Conservation (phyloP, 306 rosid genomes). For the Sindora glabra region DNA sequence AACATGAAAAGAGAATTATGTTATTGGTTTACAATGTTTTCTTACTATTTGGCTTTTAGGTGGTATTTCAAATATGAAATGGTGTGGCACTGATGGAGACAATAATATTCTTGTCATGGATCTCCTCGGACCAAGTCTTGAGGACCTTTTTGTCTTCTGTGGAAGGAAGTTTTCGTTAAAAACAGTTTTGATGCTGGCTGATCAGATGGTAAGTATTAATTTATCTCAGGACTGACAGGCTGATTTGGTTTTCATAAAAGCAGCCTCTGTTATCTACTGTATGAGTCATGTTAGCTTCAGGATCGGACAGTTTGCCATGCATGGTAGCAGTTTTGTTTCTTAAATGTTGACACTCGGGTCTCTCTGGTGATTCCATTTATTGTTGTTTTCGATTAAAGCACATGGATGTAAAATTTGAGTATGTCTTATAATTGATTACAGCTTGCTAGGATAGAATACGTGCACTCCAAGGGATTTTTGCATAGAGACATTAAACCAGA, state of each 20-base stretch:
- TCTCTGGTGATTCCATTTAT: neutral
- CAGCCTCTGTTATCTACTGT: neutral
- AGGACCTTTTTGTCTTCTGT: slow-evolving; percentile 54
- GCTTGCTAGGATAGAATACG: slow-evolving; percentile 53
- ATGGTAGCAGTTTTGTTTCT: slow-evolving; percentile 4
- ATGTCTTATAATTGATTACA: slow-evolving; percentile 21
- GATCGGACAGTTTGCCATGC: neutral
- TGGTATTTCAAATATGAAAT: slow-evolving; percentile 70
- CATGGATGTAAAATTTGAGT: neutral
- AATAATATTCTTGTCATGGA: slow-evolving; percentile 64
- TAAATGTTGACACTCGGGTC: neutral
- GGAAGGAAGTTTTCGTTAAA: slow-evolving; percentile 71
- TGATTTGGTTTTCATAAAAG: slow-evolving; percentile 8
- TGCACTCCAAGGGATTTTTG: slow-evolving; percentile 70
- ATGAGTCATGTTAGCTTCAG: neutral
- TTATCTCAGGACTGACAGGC: neutral
- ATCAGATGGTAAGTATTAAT: slow-evolving; percentile 69
- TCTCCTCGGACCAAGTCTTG: slow-evolving; percentile 59
- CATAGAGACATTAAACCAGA: slow-evolving; percentile 98
- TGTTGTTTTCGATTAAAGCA: too few relatives aligned
- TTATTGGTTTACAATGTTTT: neutral
- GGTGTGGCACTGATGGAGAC: slow-evolving; percentile 87
- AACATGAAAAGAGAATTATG: too few relatives aligned
- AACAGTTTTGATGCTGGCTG: slow-evolving; percentile 87
- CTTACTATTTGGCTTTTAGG: slow-evolving; percentile 35